Evolutionary conservation across 179 eudicot genomes (phyloP), one percentile per base, ranked within the genome.

Genomic region (Camellia oleifera): DNA sequence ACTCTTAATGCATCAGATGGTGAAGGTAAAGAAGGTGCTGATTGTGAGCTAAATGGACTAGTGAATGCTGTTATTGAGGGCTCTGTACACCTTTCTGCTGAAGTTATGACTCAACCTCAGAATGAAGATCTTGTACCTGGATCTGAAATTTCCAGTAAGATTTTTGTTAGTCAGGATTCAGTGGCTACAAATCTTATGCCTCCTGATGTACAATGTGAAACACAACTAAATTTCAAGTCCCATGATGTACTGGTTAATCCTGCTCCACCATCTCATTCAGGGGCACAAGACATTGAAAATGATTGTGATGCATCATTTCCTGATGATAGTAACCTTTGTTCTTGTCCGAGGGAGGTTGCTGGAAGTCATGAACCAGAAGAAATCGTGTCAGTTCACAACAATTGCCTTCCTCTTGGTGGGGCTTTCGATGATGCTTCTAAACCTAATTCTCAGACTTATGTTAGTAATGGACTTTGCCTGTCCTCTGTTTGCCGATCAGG

Each of bases 11-110:
- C 66, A 69, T 32, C 32, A 57, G 80, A 72, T 69, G 48, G 10
- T 58, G 32, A 66, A 18, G 60, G 72, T 13, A 42, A 71, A 46
- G 82, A 76, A 14, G 77, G 14, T 62, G 42, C 53, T 76, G 80
- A 58, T 54, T 13, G 26, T 76, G 77, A 75, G 61, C 61, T 48
- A 50, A 80, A 15, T 12, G 64, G 52, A 50, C 80, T 44, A 71
- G 79, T 76, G 8, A 68, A 50, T 40, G 68, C 56, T 45, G 69
- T 46, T 69, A 26, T 14, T 46, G 54, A 5, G 74, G 23, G 56
- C 44, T 20, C 79, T 14, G 40, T 32, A 7, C 13, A 40, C 52
- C 20, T 18, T n/a, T 52, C 69, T 48, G n/a, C 75, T 17, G 69
- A 71, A 46, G 13, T 56, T 20, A 45, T 71, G 57, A 23, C 23